phyloP scores from a whole-genome alignment of 768 basidiomycete species.

The Podaxis sp. region DNA sequence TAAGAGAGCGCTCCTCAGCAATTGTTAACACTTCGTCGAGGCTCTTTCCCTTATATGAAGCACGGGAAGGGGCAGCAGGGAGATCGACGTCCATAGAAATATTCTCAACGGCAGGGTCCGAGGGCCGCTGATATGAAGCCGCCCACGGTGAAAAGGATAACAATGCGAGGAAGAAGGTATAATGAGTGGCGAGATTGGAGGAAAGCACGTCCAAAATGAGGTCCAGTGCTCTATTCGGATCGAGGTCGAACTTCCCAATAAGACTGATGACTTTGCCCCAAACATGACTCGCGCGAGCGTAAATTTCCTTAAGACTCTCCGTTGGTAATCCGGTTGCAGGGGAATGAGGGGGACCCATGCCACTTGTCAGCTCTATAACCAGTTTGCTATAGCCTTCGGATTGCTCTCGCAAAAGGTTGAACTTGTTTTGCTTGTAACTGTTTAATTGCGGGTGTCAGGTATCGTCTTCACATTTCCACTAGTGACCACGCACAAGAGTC shows the following conservation, averaged over 20 bases:
- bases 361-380: constrained; percentile 76
- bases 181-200: constrained; percentile 77
- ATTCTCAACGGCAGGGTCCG: constrained; percentile 24
- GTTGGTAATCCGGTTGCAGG: constrained; percentile 61
- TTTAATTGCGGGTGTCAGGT: constrained; percentile 10
- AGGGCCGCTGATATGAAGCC: constrained; percentile 42
- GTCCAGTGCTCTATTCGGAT: constrained; percentile 92
- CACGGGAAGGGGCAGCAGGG: constrained; percentile 21
- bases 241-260: constrained; percentile 95
- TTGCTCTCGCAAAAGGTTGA: constrained; percentile 95
- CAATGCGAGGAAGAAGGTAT: constrained; percentile 85
- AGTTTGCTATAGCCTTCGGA: constrained; percentile 97
- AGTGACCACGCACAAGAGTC: constrained; percentile 64
- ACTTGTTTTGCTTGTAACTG: constrained; percentile 98
- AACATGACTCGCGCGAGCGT: constrained; percentile 63
- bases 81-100: constrained; percentile 38
- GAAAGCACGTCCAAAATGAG: constrained; percentile 91
- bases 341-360: constrained; percentile 74
- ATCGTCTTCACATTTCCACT: not conserved
- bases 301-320: constrained; percentile 56
- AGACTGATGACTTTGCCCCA: constrained; percentile 88
- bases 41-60: constrained; percentile 53
- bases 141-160: constrained; percentile 89
- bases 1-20: constrained; percentile 40
- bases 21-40: constrained; percentile 66